phyloP scores from a whole-genome alignment of 2,329 filamentous ascomycete species.

The Penicillium griseofulvum region DNA sequence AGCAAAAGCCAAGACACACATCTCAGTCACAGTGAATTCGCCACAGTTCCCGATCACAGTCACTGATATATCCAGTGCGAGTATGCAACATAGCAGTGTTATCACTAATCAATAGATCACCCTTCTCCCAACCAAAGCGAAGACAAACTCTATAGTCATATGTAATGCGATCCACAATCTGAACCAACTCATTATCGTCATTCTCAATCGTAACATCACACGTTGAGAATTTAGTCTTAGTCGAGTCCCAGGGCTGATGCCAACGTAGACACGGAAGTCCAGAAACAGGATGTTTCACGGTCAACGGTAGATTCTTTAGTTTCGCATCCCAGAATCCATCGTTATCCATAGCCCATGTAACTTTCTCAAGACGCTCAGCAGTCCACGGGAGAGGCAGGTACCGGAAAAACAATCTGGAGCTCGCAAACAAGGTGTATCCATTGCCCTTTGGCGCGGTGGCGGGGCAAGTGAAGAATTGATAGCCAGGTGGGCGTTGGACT shows the following conservation, averaged over 20 bases:
- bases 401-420: slow-evolving; percentile 51
- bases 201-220: slow-evolving; percentile 47
- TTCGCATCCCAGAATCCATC: slow-evolving; percentile 48
- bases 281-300: slow-evolving; percentile 48
- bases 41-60: slow-evolving; percentile 28
- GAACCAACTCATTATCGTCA: slow-evolving; percentile 37
- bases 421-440: slow-evolving; percentile 56
- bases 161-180: slow-evolving; percentile 43
- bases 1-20: background rate
- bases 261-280: slow-evolving; percentile 52
- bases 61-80: slow-evolving; percentile 24
- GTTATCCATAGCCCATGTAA: slow-evolving; percentile 50
- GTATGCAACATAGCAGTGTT: slow-evolving; percentile 40
- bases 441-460: slow-evolving; percentile 48
- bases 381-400: slow-evolving; percentile 42
- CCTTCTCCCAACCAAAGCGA: slow-evolving; percentile 55
- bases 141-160: slow-evolving; percentile 53
- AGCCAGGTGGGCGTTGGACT: slow-evolving; percentile 48
- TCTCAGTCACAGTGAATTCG: slow-evolving; percentile 27
- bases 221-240: slow-evolving; percentile 52
- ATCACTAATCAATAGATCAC: slow-evolving; percentile 55
- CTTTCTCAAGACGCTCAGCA: slow-evolving; percentile 14
- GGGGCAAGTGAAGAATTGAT: slow-evolving; percentile 53
- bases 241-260: slow-evolving; percentile 55
- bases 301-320: slow-evolving; percentile 47